Evolutionary conservation across 2,329 filamentous ascomycete species (phyloP).

Genomic region (Alternaria infectoria): DNA sequence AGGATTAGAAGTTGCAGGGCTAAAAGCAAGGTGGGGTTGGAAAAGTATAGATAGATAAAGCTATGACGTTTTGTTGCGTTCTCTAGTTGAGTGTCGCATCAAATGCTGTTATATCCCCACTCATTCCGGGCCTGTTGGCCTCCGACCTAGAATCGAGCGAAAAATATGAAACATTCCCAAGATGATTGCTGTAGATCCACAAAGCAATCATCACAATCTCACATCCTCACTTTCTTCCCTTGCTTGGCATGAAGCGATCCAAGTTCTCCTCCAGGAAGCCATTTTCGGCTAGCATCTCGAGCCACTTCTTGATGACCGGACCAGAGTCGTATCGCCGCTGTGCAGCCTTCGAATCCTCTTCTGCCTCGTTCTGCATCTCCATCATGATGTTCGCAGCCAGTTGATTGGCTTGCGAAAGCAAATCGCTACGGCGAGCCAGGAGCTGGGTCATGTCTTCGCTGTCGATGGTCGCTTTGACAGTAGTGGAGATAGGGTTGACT

Average conservation of each 20-base stretch:
- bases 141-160: not conserved
- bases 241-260: constrained; percentile 23
- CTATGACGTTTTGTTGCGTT: not conserved
- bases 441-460: constrained; percentile 26
- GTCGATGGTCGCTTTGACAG: constrained; percentile 23
- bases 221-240: not conserved
- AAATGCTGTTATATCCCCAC: not conserved
- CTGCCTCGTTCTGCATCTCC: constrained; percentile 55
- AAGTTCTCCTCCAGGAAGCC: constrained; percentile 58
- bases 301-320: constrained; percentile 71
- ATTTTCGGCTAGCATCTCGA: constrained; percentile 71
- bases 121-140: not conserved
- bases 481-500: constrained; percentile 14
- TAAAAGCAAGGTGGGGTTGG: not conserved
- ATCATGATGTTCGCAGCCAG: constrained; percentile 51
- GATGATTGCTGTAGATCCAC: not conserved
- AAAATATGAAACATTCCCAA: not conserved
- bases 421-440: constrained; percentile 20
- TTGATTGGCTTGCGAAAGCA: constrained; percentile 33
- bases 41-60: not conserved
- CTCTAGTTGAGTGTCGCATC: not conserved
- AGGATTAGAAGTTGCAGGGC: constrained; percentile 65
- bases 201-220: not conserved
- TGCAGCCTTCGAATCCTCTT: constrained; percentile 60
- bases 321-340: constrained; percentile 71